Conservation (phyloP, 1,284 basidiomycete species). For the Ustilago hordei region DNA sequence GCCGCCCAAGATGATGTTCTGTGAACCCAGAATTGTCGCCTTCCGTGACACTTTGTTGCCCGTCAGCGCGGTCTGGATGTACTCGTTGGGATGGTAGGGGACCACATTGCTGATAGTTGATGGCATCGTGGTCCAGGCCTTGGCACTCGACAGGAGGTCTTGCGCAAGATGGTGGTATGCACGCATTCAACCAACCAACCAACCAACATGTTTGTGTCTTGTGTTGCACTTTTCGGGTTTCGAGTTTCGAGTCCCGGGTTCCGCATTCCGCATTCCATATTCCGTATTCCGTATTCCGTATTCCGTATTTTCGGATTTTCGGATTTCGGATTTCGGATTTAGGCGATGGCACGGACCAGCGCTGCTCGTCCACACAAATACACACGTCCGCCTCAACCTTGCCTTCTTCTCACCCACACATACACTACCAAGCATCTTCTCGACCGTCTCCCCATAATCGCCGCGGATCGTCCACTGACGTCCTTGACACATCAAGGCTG, state of each 20-base stretch:
- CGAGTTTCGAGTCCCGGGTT: too few species aligned
- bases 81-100: conserved; percentile 53
- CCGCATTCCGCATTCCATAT: too few species aligned
- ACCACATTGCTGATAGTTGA: conserved; percentile 32
- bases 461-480: too few species aligned
- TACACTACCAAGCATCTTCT: background rate
- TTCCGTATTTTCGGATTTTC: too few species aligned
- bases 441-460: background rate
- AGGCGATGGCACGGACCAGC: conserved; percentile 36
- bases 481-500: background rate
- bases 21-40: conserved; percentile 91
- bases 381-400: background rate
- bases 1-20: conserved; percentile 96
- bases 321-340: conserved; percentile 13
- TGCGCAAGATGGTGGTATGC: background rate
- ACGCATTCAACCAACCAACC: background rate
- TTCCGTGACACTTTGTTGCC: conserved; percentile 93
- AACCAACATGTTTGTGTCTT: too few species aligned
- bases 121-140: conserved; percentile 21
- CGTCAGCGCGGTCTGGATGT: conserved; percentile 74
- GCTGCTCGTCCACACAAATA: conserved; percentile 13
- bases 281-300: too few species aligned
- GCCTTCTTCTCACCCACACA: background rate
- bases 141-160: background rate
- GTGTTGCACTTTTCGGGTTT: too few species aligned